phyloP scores from a whole-genome alignment of 192 early-diverging fungal genomes.

The Piromyces sp. region DNA sequence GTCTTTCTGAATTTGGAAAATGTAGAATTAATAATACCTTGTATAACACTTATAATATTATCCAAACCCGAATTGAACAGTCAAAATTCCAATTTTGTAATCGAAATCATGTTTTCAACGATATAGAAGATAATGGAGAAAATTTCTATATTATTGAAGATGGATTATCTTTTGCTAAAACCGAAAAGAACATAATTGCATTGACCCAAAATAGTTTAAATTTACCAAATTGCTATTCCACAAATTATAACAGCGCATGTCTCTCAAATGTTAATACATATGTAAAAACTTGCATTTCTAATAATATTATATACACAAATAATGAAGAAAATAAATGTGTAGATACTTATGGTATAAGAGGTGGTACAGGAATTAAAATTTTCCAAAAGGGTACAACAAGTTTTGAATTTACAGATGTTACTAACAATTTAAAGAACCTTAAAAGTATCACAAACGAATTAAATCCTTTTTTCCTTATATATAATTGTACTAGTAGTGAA shows the following conservation, averaged over 20 bases:
- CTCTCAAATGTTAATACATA: background rate
- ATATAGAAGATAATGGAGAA: background rate
- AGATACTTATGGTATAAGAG: background rate
- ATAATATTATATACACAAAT: background rate
- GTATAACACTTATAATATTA: background rate
- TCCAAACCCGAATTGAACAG: background rate
- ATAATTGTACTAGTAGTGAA: background rate
- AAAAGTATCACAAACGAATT: background rate
- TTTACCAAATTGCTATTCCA: background rate
- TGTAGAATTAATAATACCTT: background rate
- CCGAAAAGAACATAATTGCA: background rate
- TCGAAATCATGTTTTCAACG: background rate
- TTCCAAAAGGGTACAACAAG: background rate
- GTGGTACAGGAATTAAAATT: background rate
- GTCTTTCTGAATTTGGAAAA: background rate
- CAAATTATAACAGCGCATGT: background rate
- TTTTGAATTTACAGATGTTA: background rate
- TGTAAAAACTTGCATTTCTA: background rate
- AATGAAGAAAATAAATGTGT: background rate
- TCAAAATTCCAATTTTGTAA: background rate
- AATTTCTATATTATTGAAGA: background rate
- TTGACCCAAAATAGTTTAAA: background rate
- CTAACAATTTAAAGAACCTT: background rate
- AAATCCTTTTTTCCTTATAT: background rate
- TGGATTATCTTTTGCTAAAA: background rate